Evolutionary conservation across 371 early-diverging fungal genomes (phyloP), one percentile per base, ranked within the genome.

Genomic region (Mucor ambiguus): DNA sequence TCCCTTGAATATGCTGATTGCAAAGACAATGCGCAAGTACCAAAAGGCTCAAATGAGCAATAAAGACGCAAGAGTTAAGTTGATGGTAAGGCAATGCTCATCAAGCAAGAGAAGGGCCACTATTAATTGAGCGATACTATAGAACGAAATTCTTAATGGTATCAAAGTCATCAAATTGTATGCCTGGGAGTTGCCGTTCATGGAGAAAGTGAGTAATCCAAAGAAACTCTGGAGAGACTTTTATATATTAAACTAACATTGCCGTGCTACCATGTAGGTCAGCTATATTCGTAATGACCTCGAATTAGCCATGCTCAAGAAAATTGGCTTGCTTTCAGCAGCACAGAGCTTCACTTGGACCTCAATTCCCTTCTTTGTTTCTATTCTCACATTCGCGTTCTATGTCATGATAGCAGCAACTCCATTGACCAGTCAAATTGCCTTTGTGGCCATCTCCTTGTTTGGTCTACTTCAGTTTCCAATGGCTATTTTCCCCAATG

Each of bases 401-500:
- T 97, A 94, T 66, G 81, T 86, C 20, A 60, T 85, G 24, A 77
- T 83, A 16, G 77, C 87, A 14, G 72, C 78, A 49, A 57, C 70
- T 24, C 90, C 92, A 4, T 77, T 96, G 75, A 92, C 90, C 0
- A 85, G 92, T 14, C 86, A 87, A 49, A 78, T 89, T 66, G 93
- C 95, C 0, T 97, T 97, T 77, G 93, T 95, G 2, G 86, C 96
- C 24, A 85, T 98, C 63, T 80, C 96, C 0, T 84, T 97, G 10
- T 96, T 98, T 86, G 95, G 95, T 76, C 81, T 97, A 64, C 83
- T 98, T 18, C 93, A 92, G 70, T 95, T 94, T 86, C 98, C 98
- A 46, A 77, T 98, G 32, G 63, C 86, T 28, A 85, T 91, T 61
- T 90, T 96, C 68, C 78, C 77, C 18, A 72, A 77, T 37, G 67